phyloP scores from a whole-genome alignment of 2,329 filamentous ascomycete species.

The Amauroascus verrucosus region DNA sequence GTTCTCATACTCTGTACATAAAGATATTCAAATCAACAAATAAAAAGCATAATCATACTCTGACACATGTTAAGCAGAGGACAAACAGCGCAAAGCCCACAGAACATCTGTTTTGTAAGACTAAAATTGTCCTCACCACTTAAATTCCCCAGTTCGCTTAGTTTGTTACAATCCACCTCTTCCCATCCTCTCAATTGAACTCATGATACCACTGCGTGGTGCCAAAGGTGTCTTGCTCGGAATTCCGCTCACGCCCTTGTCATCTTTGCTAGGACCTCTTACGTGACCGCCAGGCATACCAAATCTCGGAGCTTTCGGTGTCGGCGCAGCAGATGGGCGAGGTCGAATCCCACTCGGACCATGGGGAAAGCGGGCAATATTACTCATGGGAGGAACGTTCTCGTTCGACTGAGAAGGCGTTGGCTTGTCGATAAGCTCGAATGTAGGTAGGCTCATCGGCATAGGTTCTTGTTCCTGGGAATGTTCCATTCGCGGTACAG shows the following conservation, averaged over 20 bases:
- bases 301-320: slow-evolving; percentile 26
- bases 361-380: slow-evolving; percentile 7
- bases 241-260: slow-evolving; percentile 7
- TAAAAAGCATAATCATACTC: neutral
- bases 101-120: neutral
- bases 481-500: neutral
- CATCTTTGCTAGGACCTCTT: slow-evolving; percentile 29
- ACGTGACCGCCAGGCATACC: slow-evolving; percentile 24
- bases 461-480: slow-evolving; percentile 1
- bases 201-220: slow-evolving; percentile 64
- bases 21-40: neutral
- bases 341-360: slow-evolving; percentile 24
- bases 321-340: slow-evolving; percentile 21
- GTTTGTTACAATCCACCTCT: slow-evolving; percentile 27
- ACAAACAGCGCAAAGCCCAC: neutral
- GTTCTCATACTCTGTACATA: slow-evolving; percentile 10
- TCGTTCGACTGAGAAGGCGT: neutral
- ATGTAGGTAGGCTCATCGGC: neutral
- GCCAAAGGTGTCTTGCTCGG: slow-evolving; percentile 26
- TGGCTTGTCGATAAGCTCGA: neutral
- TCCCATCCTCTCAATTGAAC: slow-evolving; percentile 80
- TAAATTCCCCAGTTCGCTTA: neutral
- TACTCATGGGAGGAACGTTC: slow-evolving; percentile 6
- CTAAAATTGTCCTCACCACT: neutral
- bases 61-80: neutral